Evolutionary conservation across 139 green algal species (phyloP).

Genomic region (Deuterostichococcus epilithicus): DNA sequence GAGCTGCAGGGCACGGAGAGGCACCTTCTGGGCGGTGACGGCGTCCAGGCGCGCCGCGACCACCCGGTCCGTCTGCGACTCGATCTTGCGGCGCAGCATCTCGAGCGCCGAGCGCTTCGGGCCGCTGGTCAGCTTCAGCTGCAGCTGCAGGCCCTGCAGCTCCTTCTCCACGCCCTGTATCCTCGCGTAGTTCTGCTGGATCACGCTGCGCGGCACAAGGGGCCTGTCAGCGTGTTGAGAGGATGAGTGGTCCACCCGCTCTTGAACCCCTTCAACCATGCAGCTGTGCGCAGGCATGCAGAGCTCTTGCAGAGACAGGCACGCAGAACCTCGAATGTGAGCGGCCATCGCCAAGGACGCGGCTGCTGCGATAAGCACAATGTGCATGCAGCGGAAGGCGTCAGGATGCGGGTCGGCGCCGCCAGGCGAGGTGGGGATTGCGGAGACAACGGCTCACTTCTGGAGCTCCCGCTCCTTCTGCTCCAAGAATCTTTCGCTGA

Average conservation of each 20-base stretch:
- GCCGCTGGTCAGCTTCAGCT: constrained; percentile 50
- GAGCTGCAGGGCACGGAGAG: too few species aligned
- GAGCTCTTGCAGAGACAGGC: too few species aligned
- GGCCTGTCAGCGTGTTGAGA: too few species aligned
- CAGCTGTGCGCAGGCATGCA: too few species aligned
- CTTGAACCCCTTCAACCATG: too few species aligned
- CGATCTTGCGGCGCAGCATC: constrained; percentile 55
- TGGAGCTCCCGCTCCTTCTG: constrained; percentile 50
- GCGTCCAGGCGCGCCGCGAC: constrained; percentile 22
- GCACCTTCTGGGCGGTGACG: constrained; percentile 38
- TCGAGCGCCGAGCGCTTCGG: constrained; percentile 53
- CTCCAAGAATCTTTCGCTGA: constrained; percentile 33
- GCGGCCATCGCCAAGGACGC: background rate
- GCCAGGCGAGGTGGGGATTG: too few species aligned
- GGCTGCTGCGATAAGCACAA: background rate
- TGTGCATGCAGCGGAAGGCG: too few species aligned
- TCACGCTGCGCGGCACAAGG: constrained; percentile 28
- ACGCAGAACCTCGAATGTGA: too few species aligned
- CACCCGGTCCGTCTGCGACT: constrained; percentile 46
- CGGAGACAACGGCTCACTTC: constrained; percentile 27
- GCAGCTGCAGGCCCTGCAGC: constrained; percentile 47
- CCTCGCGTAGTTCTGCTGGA: constrained; percentile 41
- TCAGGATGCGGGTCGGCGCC: too few species aligned
- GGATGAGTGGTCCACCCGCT: too few species aligned
- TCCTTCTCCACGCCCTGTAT: constrained; percentile 58